Base-by-base conservation (phyloP, 306 rosid species). In the Prunus dulcis region DNA sequence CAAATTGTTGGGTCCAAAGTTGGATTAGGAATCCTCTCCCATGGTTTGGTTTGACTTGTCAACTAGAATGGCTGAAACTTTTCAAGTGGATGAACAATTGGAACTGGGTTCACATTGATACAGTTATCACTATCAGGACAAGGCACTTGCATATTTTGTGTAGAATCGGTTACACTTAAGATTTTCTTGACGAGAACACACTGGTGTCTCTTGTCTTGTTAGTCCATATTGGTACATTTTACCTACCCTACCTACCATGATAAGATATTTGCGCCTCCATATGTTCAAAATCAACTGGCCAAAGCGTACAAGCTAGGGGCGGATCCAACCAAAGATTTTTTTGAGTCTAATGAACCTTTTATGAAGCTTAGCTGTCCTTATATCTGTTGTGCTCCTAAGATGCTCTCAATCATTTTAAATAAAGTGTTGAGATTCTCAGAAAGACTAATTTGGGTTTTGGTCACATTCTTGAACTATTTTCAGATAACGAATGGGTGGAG, bases 391-490 rank as follows among this genome's bases (percentile, higher is more conserved):
- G 61, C 41, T 25, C 12, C 34, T 17, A 46, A 38, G 28, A 46
- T 30, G 63, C 46, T 66, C 56, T 66, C 66, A 15, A 52, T 53
- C 53, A 38, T 51, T 28, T 58, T 18, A 25, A 14, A 13, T 52
- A 76, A 41, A 73, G 69, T 45, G 51, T 23, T 28, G 19, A 45
- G 69, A 73, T 61, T 73, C 68, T 58, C 69, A 12, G 5, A 38
- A 25, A 53, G 12, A 4, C 3, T 30, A 73, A 27, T 34, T 53
- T 22, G 72, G 68, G 71, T 50, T 50, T 14, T 0, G 46, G 27
- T 45, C 67, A 53, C 47, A 38, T 23, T 67, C 45, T 17, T 75
- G 28, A 52, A 62, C 12, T 22, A 34, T 32, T 9, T 25, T 61
- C 22, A 12, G 50, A 53, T 12, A 47, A 46, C 58, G 75, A 71